These are phyloP conservation scores for Mucor racemosus DNA, from an alignment of 371 early-diverging fungal species.

Conservation along the genomic window DNA sequence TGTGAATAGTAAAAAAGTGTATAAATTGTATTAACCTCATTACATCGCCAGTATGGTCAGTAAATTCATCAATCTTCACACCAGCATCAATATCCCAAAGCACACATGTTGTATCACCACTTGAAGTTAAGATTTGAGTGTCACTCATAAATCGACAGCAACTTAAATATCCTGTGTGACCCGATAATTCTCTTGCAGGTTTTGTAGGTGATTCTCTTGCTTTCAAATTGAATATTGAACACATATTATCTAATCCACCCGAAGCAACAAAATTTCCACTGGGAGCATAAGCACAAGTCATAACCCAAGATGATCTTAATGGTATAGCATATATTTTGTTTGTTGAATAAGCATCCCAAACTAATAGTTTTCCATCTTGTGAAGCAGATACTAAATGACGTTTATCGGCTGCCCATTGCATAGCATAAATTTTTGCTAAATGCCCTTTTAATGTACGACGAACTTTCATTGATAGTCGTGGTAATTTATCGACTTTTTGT, in stretches of 20 bases:
- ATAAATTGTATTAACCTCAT: slow-evolving; percentile 73
- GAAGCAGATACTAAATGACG: slow-evolving; percentile 96
- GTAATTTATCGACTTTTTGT: slow-evolving; percentile 55
- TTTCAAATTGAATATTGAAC: slow-evolving; percentile 94
- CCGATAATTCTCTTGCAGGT: slow-evolving; percentile 91
- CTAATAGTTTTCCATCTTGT: slow-evolving; percentile 98
- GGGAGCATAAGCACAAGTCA: slow-evolving; percentile 98
- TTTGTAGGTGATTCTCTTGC: slow-evolving; percentile 89
- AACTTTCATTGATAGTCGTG: slow-evolving; percentile 72
- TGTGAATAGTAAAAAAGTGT: not conserved
- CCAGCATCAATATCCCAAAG: slow-evolving; percentile 99
- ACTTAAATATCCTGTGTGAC: slow-evolving; percentile 96
- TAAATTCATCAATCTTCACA: slow-evolving; percentile 91
- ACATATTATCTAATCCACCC: slow-evolving; percentile 98
- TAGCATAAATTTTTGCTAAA: slow-evolving; percentile 98
- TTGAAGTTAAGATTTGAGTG: slow-evolving; percentile 91
- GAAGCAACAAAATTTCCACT: slow-evolving; percentile 98
- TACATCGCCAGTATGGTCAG: slow-evolving; percentile 98
- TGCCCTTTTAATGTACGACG: slow-evolving; percentile 95
- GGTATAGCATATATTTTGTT: slow-evolving; percentile 98
- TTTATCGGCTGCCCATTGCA: slow-evolving; percentile 97
- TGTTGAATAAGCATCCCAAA: slow-evolving; percentile 98
- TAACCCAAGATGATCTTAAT: slow-evolving; percentile 98
- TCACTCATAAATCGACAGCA: slow-evolving; percentile 96
- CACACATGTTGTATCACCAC: slow-evolving; percentile 98